Conservation (phyloP, 805 yeast genomes). For the Geotrichum ghanense region DNA sequence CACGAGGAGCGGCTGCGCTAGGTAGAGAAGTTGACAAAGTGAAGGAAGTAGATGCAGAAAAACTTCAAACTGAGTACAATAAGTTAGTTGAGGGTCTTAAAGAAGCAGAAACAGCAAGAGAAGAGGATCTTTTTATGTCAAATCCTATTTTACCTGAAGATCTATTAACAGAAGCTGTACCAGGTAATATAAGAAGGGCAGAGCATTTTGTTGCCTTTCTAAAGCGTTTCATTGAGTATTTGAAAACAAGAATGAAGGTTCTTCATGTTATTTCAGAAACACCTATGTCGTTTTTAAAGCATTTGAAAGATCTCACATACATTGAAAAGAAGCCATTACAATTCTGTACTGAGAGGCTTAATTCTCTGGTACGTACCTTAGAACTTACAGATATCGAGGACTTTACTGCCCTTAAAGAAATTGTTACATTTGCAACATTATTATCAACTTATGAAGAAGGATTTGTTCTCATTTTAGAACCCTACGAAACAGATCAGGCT, state of each 20-base stretch:
- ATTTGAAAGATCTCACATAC: conserved; percentile 83
- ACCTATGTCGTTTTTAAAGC: conserved; percentile 85
- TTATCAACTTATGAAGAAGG: conserved; percentile 94
- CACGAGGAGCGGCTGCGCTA: conserved; percentile 73
- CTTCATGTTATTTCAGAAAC: conserved; percentile 97
- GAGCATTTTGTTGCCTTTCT: conserved; percentile 93
- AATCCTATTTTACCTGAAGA: conserved; percentile 84
- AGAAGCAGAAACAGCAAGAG: conserved; percentile 57
- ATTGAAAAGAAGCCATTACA: conserved; percentile 86
- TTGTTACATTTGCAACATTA: conserved; percentile 92
- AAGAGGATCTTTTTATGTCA: conserved; percentile 62
- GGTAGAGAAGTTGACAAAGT: conserved; percentile 78
- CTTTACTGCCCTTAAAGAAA: conserved; percentile 83
- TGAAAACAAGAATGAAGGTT: conserved; percentile 96
- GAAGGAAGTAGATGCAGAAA: conserved; percentile 69
- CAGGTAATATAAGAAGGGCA: conserved; percentile 94
- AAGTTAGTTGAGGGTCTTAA: conserved; percentile 82
- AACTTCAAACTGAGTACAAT: conserved; percentile 82
- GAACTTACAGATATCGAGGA: conserved; percentile 86
- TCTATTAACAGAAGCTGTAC: conserved; percentile 81
- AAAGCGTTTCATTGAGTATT: conserved; percentile 84
- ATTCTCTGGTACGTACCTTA: conserved; percentile 77
- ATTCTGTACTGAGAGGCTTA: conserved; percentile 85
- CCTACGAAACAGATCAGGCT: conserved; percentile 88
- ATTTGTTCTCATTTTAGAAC: conserved; percentile 83